phyloP scores from a whole-genome alignment of 129 eudicot species.

The Artemisia tridentata region DNA sequence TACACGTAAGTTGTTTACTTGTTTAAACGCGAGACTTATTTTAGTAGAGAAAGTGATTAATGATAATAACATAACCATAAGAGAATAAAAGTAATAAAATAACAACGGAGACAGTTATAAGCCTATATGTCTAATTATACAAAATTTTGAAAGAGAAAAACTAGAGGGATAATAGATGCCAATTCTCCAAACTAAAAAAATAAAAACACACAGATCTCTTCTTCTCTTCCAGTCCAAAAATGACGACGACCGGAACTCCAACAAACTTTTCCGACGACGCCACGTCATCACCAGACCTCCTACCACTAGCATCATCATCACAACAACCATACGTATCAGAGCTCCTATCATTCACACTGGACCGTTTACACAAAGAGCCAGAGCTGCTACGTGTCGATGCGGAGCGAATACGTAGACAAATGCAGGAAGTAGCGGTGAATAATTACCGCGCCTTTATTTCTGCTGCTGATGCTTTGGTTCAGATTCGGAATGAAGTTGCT shows the following conservation, averaged over 20 bases:
- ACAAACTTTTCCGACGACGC: constrained; percentile 24
- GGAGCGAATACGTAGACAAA: constrained; percentile 90
- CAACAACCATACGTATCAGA: constrained; percentile 99
- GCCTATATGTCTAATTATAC: no score
- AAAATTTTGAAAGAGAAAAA: not conserved
- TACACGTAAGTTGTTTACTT: no score
- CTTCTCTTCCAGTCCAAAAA: constrained; percentile 24
- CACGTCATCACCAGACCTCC: constrained; percentile 42
- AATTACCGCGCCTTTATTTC: constrained; percentile 93
- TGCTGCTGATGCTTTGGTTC: constrained; percentile 88
- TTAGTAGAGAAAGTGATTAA: no score
- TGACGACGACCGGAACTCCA: constrained; percentile 41
- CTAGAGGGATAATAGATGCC: not conserved
- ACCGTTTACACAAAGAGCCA: constrained; percentile 98
- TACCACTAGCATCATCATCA: constrained; percentile 80
- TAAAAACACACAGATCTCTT: constrained; percentile 19
- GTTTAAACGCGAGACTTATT: no score
- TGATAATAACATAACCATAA: no score
- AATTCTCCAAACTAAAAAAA: not conserved
- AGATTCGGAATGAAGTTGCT: constrained; percentile 73
- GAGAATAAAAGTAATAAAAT: no score
- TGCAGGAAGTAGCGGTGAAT: constrained; percentile 96
- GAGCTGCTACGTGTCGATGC: constrained; percentile 98
- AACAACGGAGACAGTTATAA: no score
- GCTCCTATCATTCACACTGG: constrained; percentile 96